Evolutionary conservation across 2,329 filamentous ascomycete genomes (phyloP).

Genomic region (Orbilia quercus): DNA sequence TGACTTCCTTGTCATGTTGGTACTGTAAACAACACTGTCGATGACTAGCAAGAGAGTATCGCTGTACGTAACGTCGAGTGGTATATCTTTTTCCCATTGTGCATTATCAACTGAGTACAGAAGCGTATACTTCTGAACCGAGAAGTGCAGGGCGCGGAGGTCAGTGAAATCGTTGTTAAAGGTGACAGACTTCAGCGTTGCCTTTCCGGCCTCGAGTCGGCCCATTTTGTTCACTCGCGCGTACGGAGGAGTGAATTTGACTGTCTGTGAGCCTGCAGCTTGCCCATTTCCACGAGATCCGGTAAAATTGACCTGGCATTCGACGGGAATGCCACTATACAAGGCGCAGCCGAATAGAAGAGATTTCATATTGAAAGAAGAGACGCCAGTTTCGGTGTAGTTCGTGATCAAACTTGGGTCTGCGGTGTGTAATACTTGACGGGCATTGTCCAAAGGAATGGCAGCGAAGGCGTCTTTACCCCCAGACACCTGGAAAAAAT

Average conservation of each 20-base stretch:
- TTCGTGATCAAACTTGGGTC: conserved; percentile 11
- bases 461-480: conserved; percentile 44
- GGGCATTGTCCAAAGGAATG: conserved; percentile 20
- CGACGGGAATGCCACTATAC: conserved; percentile 43
- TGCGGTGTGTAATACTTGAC: conserved; percentile 20
- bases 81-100: not conserved
- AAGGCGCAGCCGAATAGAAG: conserved; percentile 42
- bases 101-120: conserved; percentile 3
- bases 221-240: conserved; percentile 30
- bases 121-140: conserved; percentile 23
- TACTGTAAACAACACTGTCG: conserved; percentile 25
- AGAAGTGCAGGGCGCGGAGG: conserved; percentile 7
- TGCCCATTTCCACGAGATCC: not conserved
- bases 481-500: conserved; percentile 29
- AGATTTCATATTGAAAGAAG: conserved; percentile 22
- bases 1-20: conserved; percentile 19
- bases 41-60: conserved; percentile 23
- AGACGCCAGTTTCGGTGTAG: conserved; percentile 19
- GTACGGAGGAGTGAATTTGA: conserved; percentile 31
- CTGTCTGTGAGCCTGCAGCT: not conserved
- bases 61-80: conserved; percentile 27
- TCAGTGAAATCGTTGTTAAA: conserved; percentile 5
- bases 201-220: conserved; percentile 46
- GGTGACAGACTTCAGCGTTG: conserved; percentile 10
- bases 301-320: conserved; percentile 34